Percentiles rank a stretch among this genome's conserved stretches.
Conservation (phyloP, 2,329 filamentous ascomycete genomes). For the Exophiala oligosperma region DNA sequence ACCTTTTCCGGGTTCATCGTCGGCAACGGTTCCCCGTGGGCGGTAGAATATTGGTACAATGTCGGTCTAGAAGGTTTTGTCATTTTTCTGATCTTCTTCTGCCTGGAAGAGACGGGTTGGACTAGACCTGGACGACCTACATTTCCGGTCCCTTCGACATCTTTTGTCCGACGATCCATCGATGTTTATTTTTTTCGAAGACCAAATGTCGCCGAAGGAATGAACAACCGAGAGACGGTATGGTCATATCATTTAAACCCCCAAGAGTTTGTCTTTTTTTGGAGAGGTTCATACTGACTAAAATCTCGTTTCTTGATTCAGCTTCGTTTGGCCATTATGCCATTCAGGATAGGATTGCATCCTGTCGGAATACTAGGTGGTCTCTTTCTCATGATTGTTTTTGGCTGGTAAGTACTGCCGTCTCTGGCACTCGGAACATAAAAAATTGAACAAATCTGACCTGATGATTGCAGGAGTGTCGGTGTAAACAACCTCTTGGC, state of each 20-base stretch:
- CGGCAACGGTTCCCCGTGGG: conserved; percentile 35
- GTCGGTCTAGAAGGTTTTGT: conserved; percentile 39
- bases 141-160: neutral
- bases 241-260: neutral
- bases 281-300: neutral
- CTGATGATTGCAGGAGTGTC: neutral
- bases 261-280: too few species aligned
- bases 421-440: neutral
- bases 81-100: conserved; percentile 38
- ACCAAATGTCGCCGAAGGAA: neutral
- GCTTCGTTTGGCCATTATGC: conserved; percentile 6
- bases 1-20: conserved; percentile 45
- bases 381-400: conserved; percentile 8
- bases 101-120: conserved; percentile 44
- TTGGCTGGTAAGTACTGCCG: conserved; percentile 1
- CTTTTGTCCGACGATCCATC: neutral
- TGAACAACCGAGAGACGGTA: neutral
- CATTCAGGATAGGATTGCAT: conserved; percentile 31
- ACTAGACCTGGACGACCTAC: conserved; percentile 28
- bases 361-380: conserved; percentile 12
- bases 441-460: too few species aligned
- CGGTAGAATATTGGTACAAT: conserved; percentile 46
- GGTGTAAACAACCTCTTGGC: conserved; percentile 36
- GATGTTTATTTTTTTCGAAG: conserved; percentile 1
- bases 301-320: neutral